Conservation (phyloP, 352 stramenopile species). For the Elongisporangium anandrum region DNA sequence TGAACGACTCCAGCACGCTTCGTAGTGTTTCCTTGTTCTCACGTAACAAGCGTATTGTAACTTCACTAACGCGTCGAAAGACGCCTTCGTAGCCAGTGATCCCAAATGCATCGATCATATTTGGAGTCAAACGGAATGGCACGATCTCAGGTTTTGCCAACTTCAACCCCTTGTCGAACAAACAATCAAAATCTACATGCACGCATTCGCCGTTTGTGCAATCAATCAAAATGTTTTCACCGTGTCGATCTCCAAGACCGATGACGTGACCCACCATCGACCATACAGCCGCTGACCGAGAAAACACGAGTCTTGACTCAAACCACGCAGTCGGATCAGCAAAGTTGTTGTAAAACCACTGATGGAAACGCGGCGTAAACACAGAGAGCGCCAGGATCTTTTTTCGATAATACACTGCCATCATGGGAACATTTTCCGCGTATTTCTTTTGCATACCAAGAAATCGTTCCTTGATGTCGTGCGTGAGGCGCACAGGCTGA, state of each 20-base stretch:
- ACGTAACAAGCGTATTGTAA: conserved; percentile 90
- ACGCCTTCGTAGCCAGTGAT: conserved; percentile 95
- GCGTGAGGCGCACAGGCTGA: conserved; percentile 67
- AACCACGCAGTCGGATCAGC: conserved; percentile 97
- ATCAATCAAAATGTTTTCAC: conserved; percentile 99
- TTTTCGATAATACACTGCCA: conserved; percentile 61
- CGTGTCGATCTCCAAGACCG: conserved; percentile 93
- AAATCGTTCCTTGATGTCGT: conserved; percentile 83
- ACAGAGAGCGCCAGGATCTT: conserved; percentile 59
- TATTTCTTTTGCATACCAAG: conserved; percentile 89
- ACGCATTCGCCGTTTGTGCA: conserved; percentile 96
- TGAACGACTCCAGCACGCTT: conserved; percentile 99
- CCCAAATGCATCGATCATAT: conserved; percentile 99
- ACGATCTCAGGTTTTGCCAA: conserved; percentile 97
- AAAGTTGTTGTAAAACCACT: conserved; percentile 99
- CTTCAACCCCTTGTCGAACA: conserved; percentile 99
- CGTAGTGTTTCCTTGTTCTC: conserved; percentile 97
- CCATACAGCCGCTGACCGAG: conserved; percentile 92
- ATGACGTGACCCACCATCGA: conserved; percentile 97
- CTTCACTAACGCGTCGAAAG: conserved; percentile 91
- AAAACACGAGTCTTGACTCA: conserved; percentile 89
- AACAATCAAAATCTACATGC: conserved; percentile 99
- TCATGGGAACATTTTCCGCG: conserved; percentile 69
- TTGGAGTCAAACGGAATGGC: conserved; percentile 99
- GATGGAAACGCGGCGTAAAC: conserved; percentile 96